phyloP scores from a whole-genome alignment of 2,329 filamentous ascomycete genomes.

The Monosporascus sp. region DNA sequence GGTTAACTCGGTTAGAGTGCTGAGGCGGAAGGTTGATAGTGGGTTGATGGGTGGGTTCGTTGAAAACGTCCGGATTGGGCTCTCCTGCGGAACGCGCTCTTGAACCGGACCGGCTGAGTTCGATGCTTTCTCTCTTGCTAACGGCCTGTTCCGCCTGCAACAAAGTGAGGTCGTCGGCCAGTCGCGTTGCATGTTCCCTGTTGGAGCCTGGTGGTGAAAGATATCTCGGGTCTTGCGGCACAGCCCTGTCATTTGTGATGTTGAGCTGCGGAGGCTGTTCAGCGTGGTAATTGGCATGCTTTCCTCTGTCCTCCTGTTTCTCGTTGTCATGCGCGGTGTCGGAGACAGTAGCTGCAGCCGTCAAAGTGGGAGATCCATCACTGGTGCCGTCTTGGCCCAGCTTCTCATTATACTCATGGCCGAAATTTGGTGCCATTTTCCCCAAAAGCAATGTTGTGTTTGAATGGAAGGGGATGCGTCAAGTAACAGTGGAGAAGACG shows the following conservation, averaged over 20 bases:
- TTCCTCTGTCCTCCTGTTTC: slow-evolving; percentile 8
- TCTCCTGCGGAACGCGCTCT: slow-evolving; percentile 13
- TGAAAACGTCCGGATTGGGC: slow-evolving; percentile 26
- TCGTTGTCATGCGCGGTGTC: slow-evolving; percentile 12
- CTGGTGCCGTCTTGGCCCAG: background rate
- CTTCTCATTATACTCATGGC: background rate
- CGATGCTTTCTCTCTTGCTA: slow-evolving; percentile 16
- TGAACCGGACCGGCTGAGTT: slow-evolving; percentile 18
- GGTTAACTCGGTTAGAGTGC: slow-evolving; percentile 56
- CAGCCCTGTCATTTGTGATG: slow-evolving; percentile 12
- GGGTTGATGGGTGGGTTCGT: slow-evolving; percentile 16
- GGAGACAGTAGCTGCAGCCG: slow-evolving; percentile 16
- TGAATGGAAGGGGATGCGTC: background rate
- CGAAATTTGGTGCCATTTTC: background rate
- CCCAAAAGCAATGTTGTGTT: background rate
- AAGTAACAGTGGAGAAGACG: background rate
- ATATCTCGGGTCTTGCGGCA: slow-evolving; percentile 9
- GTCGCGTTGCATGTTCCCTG: slow-evolving; percentile 20
- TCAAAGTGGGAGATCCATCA: slow-evolving; percentile 16
- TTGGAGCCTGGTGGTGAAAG: slow-evolving; percentile 18
- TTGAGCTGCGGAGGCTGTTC: slow-evolving; percentile 15
- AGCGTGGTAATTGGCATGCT: background rate
- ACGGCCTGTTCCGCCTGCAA: slow-evolving; percentile 26
- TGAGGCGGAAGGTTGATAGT: slow-evolving; percentile 40
- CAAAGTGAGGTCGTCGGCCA: slow-evolving; percentile 26